These are phyloP conservation scores for Penicillium sp. DNA, from an alignment of 2,329 filamentous ascomycete species.

Conservation along the genomic window DNA sequence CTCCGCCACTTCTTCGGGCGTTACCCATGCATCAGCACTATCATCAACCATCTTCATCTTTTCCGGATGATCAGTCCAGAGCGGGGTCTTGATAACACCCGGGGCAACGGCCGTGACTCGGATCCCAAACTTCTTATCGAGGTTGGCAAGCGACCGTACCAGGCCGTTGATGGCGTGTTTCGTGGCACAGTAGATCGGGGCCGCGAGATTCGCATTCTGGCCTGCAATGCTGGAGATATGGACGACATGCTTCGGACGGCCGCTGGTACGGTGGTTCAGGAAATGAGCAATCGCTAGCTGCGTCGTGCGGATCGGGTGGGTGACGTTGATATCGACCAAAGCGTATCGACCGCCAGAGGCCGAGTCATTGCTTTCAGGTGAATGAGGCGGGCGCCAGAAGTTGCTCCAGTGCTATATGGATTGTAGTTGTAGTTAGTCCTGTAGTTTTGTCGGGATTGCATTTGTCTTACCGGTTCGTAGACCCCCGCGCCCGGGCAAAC, in stretches of 20 bases:
- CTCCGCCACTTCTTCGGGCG: conserved; percentile 58
- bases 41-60: conserved; percentile 54
- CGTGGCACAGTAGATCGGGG: conserved; percentile 49
- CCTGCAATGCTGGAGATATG: conserved; percentile 51
- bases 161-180: conserved; percentile 52
- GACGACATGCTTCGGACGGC: conserved; percentile 43
- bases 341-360: conserved; percentile 43
- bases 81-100: conserved; percentile 59
- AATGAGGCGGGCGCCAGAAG: conserved; percentile 50
- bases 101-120: conserved; percentile 60
- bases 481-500: conserved; percentile 49
- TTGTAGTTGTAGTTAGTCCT: background rate
- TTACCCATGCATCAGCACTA: conserved; percentile 54
- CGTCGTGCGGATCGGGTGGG: conserved; percentile 52
- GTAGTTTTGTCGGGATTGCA: background rate
- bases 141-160: conserved; percentile 48
- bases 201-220: conserved; percentile 38
- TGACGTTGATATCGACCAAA: conserved; percentile 51
- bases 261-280: conserved; percentile 30
- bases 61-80: conserved; percentile 62
- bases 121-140: conserved; percentile 52
- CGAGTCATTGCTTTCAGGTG: conserved; percentile 41
- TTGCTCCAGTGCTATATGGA: conserved; percentile 44
- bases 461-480: conserved; percentile 40
- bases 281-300: conserved; percentile 52